A percentile compares a stretch with the other conserved stretches of the same genome.
Conservation (phyloP, 2,329 filamentous ascomycete species). For the Allantophomopsis lycopodina region DNA sequence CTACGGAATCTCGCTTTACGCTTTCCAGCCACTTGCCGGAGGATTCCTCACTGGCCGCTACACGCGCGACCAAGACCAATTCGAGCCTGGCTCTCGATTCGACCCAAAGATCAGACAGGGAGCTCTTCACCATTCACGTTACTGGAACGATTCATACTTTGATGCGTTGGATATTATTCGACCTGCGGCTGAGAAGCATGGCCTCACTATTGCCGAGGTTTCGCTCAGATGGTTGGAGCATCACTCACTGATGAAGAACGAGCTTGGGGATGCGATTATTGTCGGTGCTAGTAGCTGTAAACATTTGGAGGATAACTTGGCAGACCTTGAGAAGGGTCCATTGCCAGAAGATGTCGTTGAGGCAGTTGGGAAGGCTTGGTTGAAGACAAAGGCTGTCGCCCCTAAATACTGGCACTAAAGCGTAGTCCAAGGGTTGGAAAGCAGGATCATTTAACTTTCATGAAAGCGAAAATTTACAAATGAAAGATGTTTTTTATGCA, state of each 20-base stretch:
- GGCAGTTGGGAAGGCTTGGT: slow-evolving; percentile 23
- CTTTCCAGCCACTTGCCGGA: slow-evolving; percentile 29
- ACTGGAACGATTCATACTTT: slow-evolving; percentile 28
- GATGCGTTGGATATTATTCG: slow-evolving; percentile 26
- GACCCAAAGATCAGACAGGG: slow-evolving; percentile 26
- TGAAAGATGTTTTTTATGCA: too few species aligned
- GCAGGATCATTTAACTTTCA: too few species aligned
- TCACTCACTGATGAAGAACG: slow-evolving; percentile 45
- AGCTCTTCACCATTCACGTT: slow-evolving; percentile 20
- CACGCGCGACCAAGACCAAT: slow-evolving; percentile 13
- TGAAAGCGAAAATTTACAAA: too few species aligned
- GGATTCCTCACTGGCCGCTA: slow-evolving; percentile 25
- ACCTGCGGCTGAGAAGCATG: slow-evolving; percentile 34
- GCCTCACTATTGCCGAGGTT: slow-evolving; percentile 57
- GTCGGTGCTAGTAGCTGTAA: slow-evolving; percentile 40
- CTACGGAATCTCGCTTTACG: slow-evolving; percentile 43
- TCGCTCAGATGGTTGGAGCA: slow-evolving; percentile 61
- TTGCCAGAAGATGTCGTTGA: slow-evolving; percentile 24
- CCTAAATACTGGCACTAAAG: slow-evolving; percentile 20
- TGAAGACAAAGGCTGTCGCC: slow-evolving; percentile 14
- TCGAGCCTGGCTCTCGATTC: slow-evolving; percentile 18
- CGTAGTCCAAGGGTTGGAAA: too few species aligned
- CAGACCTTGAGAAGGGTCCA: slow-evolving; percentile 19
- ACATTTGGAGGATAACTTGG: slow-evolving; percentile 41
- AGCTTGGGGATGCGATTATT: slow-evolving; percentile 40